Base-by-base conservation (phyloP, 805 yeast species). In the Candida michaelii region DNA sequence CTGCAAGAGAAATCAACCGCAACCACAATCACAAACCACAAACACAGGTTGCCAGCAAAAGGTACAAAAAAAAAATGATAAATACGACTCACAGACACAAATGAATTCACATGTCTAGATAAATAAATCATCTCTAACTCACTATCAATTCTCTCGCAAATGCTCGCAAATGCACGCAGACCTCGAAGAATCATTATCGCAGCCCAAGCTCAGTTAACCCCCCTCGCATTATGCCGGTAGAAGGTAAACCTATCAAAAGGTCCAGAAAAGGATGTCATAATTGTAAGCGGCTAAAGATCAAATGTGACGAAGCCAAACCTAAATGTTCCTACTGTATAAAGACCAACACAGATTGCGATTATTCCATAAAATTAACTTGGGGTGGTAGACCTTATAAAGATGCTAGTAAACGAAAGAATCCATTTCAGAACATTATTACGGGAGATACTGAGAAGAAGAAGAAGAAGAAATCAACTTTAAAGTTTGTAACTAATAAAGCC, bases 271-370 rank as follows among this genome's bases (percentile, higher is more conserved):
- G 87, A 0, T 82, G 88, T 48, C 80, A 73, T 47, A 68, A 74
- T 29, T 82, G 89, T 59, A 82, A 81, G 54, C 65, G 71, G 32
- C 61, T 77, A 23, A 83, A 82, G 55, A 73, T 80, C 27, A 84
- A 85, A 58, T 85, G 95, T 54, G 83, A 82, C 51, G 91, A 85
- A 56, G 47, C 40, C 14, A 82, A 80, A 53, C 93, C 93, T 0
- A 46, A 53, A 0, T 85, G 95, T 52, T 52, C 73, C 0, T 69
- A 74, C 44, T 85, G 95, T 55, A 30, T 54, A 1, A 79, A 75
- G 46, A 59, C 72, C 2, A 59, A 62, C 1, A 42, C 52, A 8
- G 58, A 61, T 12, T 85, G 93, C 60, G 89, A 83, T 53, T 85
- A 85, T 50, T 66, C 82, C 3, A 52, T 85, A 8, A 76, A 73